These are phyloP conservation scores for Geotrichum candidum DNA, from an alignment of 1,139 yeast species.

Conservation along the genomic window DNA sequence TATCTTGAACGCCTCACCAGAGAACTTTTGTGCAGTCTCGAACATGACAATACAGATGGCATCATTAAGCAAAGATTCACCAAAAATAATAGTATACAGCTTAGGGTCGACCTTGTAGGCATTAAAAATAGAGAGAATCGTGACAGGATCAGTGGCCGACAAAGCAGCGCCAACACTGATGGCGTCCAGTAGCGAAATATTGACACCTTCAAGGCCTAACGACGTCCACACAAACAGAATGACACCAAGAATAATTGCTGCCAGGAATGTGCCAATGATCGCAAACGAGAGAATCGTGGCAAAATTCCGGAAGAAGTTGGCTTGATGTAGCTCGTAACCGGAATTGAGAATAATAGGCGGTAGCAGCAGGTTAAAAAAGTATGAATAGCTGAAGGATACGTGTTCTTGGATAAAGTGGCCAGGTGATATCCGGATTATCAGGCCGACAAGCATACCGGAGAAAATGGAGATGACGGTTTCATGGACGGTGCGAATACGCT, in stretches of 20 bases:
- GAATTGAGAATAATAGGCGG: conserved; percentile 96
- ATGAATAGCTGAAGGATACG: conserved; percentile 88
- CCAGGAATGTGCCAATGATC: conserved; percentile 91
- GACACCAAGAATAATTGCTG: conserved; percentile 82
- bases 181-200: conserved; percentile 91
- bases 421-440: conserved; percentile 81
- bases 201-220: conserved; percentile 80
- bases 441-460: conserved; percentile 94
- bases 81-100: conserved; percentile 91
- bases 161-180: conserved; percentile 95
- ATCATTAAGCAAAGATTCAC: conserved; percentile 90
- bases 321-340: conserved; percentile 94
- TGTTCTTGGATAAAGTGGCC: conserved; percentile 97
- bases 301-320: conserved; percentile 85
- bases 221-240: conserved; percentile 86
- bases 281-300: conserved; percentile 93
- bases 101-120: conserved; percentile 98
- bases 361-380: conserved; percentile 85
- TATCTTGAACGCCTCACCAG: conserved; percentile 69
- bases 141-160: conserved; percentile 98
- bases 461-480: conserved; percentile 94
- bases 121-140: conserved; percentile 90
- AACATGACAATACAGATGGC: conserved; percentile 99
- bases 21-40: conserved; percentile 95
- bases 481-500: conserved; percentile 88